Evolutionary conservation across 495 filamentous ascomycete species (phyloP).

Genomic region (Lasiosphaeria hispida): DNA sequence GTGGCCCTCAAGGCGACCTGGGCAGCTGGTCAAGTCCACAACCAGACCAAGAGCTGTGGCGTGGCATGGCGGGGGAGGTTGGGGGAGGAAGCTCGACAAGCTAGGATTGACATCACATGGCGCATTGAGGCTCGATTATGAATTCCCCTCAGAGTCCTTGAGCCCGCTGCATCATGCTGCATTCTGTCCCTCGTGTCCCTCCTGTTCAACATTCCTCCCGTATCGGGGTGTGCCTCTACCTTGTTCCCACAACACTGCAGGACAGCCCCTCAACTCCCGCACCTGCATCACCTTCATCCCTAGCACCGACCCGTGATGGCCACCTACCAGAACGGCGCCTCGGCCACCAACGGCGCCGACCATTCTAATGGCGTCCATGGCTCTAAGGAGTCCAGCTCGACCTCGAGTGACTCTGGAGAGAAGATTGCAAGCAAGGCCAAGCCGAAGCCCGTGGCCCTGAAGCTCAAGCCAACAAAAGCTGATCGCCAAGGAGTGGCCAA

Average conservation of each 20-base stretch:
- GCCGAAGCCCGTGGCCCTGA: conserved; percentile 20
- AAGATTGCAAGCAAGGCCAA: conserved; percentile 24
- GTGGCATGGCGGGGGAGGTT: no score
- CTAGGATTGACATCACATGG: no score
- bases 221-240: no score
- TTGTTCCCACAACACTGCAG: no score
- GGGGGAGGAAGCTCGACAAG: no score
- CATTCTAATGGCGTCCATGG: conserved; percentile 7
- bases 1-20: background rate
- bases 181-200: no score
- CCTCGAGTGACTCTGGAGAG: conserved; percentile 12
- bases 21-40: no score
- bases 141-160: no score
- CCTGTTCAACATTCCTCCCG: no score
- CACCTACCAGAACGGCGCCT: conserved; percentile 17
- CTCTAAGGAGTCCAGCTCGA: conserved; percentile 8
- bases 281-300: background rate
- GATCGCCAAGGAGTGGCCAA: conserved; percentile 40
- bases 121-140: no score
- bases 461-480: conserved; percentile 28
- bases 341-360: conserved; percentile 14
- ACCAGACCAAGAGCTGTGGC: no score
- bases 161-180: no score
- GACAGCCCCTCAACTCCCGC: background rate
- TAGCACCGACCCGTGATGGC: conserved; percentile 9